Conservation (phyloP, 352 stramenopile species). For the Elongisporangium prolatum region DNA sequence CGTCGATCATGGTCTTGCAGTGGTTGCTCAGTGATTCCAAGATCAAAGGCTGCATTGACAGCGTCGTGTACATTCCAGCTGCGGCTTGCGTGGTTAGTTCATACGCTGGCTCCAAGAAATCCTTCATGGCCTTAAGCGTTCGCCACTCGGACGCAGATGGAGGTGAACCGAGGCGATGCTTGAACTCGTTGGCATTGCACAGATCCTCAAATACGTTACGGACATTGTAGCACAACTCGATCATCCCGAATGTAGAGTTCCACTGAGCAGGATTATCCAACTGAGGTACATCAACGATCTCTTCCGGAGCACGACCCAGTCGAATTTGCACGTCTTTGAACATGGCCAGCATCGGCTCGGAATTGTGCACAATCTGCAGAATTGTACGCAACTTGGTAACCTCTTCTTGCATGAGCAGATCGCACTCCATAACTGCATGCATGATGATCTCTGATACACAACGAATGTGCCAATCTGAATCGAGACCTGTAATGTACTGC, state of each 20-base stretch:
- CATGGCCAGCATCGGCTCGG: slow-evolving; percentile 1
- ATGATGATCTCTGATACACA: slow-evolving; percentile 4
- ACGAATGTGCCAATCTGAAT: slow-evolving; percentile 4
- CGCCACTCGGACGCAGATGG: slow-evolving; percentile 1
- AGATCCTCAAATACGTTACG: slow-evolving; percentile 2
- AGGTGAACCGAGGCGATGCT: not conserved
- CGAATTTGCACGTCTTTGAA: slow-evolving; percentile 1
- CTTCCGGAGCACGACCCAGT: not conserved
- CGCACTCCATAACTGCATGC: slow-evolving; percentile 1
- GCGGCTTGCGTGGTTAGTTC: not conserved
- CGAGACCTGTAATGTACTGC: slow-evolving; percentile 1
- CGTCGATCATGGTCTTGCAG: slow-evolving; percentile 7
- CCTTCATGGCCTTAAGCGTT: slow-evolving; percentile 6
- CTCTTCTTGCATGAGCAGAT: not conserved
- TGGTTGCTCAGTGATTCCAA: slow-evolving; percentile 10
- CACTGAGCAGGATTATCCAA: slow-evolving; percentile 4
- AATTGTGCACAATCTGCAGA: slow-evolving; percentile 2
- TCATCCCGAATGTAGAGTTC: slow-evolving; percentile 6
- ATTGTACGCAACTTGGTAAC: slow-evolving; percentile 3
- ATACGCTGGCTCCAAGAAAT: slow-evolving; percentile 3
- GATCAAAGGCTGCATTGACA: slow-evolving; percentile 9
- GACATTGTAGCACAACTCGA: slow-evolving; percentile 4
- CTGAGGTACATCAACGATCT: not conserved
- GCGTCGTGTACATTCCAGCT: slow-evolving; percentile 1
- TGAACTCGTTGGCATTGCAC: slow-evolving; percentile 2